Evolutionary conservation across 75 land plant genomes (phyloP).

Genomic region (Sequoia sempervirens): DNA sequence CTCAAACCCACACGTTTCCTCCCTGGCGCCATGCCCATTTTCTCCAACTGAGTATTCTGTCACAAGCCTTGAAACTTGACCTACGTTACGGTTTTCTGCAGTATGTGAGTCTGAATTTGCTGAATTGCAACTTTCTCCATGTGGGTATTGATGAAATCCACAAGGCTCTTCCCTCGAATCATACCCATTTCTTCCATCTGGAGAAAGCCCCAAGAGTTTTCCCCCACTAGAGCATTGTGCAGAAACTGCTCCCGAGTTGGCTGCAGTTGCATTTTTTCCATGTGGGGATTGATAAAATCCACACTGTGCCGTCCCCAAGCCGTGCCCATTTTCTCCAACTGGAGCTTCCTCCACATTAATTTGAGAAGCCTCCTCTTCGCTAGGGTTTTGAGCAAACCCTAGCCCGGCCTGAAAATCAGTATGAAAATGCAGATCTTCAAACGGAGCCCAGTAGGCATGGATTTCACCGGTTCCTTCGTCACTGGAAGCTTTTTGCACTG

Average conservation of each 20-base stretch:
- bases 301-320: too few relatives aligned
- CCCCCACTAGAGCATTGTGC: too few relatives aligned
- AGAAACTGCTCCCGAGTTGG: too few relatives aligned
- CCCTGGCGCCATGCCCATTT: too few relatives aligned
- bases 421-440: constrained; percentile 54
- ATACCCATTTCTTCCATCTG: neutral
- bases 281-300: neutral
- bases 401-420: constrained; percentile 21
- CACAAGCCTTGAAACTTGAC: neutral
- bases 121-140: neutral
- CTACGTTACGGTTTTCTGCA: neutral
- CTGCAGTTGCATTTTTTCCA: neutral
- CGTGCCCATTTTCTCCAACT: neutral
- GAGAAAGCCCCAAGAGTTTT: too few relatives aligned
- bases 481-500: neutral
- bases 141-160: neutral
- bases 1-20: neutral
- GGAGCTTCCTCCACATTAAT: neutral
- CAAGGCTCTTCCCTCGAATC: neutral
- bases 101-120: neutral
- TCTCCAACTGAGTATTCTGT: neutral
- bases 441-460: constrained; percentile 34
- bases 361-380: neutral
- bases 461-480: constrained; percentile 12
- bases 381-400: neutral